These are phyloP conservation scores for Solanum aculeatissimum DNA, from an alignment of 305 asterid genomes.

Conservation along the genomic window DNA sequence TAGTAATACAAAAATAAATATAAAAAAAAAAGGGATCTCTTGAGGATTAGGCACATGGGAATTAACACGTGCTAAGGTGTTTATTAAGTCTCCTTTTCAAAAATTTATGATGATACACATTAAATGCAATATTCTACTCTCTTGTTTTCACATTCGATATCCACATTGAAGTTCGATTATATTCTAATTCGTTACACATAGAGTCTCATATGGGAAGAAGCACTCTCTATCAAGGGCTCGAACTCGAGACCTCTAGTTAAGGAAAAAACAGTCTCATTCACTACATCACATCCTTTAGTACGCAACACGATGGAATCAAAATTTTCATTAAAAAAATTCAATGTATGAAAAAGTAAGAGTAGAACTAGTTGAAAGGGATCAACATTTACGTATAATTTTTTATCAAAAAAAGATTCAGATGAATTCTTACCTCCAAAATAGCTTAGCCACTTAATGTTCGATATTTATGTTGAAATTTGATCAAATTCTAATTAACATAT, in stretches of 20 bases:
- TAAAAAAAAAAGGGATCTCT: no score
- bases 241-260: no score
- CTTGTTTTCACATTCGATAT: background rate
- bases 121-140: background rate
- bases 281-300: rapidly evolving
- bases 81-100: background rate
- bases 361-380: no score
- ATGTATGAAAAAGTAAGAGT: no score
- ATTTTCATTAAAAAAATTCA: no score
- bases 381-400: no score
- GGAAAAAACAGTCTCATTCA: no score
- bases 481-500: background rate
- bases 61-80: background rate
- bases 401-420: no score
- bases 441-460: background rate
- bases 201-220: rapidly evolving
- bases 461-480: background rate
- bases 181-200: background rate
- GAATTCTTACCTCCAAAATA: no score
- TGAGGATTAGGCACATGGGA: background rate
- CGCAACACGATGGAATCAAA: no score
- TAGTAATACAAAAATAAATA: no score
- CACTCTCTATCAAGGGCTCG: no score
- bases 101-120: background rate
- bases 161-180: background rate